A percentile compares a stretch with the other conserved stretches of the same genome.
These are phyloP conservation scores for Laguncularia racemosa DNA, from an alignment of 345 rosid genomes.

Conservation along the genomic window DNA sequence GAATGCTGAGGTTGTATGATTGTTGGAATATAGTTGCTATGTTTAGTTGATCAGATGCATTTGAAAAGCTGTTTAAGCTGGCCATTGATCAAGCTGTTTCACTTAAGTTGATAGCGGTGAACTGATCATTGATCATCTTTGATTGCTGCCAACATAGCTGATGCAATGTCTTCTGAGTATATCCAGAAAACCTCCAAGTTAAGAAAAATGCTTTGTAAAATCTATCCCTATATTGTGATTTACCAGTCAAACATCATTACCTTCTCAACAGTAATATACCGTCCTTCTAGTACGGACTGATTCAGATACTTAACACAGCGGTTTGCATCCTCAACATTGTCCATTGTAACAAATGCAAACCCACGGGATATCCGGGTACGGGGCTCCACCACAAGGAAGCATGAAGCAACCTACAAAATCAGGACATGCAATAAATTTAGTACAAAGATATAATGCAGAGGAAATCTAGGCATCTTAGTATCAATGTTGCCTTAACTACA, in stretches of 20 bases:
- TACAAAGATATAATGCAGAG: too few species aligned
- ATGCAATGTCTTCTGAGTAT: slow-evolving; percentile 83
- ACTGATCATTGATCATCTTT: slow-evolving; percentile 65
- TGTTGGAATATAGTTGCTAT: slow-evolving; percentile 83
- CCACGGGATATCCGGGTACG: slow-evolving; percentile 94
- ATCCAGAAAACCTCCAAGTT: slow-evolving; percentile 90
- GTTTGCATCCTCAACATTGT: slow-evolving; percentile 61
- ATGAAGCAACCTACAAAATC: slow-evolving; percentile 57
- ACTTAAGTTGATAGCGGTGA: slow-evolving; percentile 73
- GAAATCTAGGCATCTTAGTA: too few species aligned
- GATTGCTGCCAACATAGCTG: slow-evolving; percentile 99
- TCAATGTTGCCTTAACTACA: too few species aligned
- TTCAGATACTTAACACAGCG: slow-evolving; percentile 92
- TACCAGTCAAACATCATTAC: slow-evolving; percentile 30
- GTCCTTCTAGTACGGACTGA: slow-evolving; percentile 93
- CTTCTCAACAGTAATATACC: slow-evolving; percentile 97
- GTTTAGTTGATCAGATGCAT: slow-evolving; percentile 87
- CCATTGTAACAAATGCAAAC: slow-evolving; percentile 95
- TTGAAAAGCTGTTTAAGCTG: slow-evolving; percentile 95
- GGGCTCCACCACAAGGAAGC: slow-evolving; percentile 94
- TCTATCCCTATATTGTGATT: slow-evolving; percentile 11
- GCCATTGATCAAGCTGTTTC: slow-evolving; percentile 93
- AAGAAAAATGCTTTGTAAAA: slow-evolving; percentile 38
- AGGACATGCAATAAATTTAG: too few species aligned
- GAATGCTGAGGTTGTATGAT: slow-evolving; percentile 76